These are phyloP conservation scores for Coelastrella sp. DNA, from an alignment of 139 green algal species.

Conservation along the genomic window DNA sequence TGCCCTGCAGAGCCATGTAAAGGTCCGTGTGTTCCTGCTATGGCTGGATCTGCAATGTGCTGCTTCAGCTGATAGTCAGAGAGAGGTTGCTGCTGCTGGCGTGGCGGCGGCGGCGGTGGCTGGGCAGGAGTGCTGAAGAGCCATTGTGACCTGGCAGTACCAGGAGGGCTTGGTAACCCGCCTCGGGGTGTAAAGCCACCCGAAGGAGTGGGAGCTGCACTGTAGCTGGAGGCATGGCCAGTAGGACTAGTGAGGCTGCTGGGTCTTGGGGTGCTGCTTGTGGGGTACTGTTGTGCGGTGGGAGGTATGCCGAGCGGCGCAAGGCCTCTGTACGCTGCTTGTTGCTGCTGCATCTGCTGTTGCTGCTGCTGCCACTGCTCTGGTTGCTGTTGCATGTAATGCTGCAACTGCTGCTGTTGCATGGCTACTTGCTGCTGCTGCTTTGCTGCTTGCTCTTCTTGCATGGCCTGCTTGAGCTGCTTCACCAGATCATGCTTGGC, in stretches of 20 bases:
- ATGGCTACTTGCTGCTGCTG: conserved; percentile 15
- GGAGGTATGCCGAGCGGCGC: conserved; percentile 2
- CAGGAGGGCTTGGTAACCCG: background rate
- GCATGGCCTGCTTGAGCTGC: conserved; percentile 42
- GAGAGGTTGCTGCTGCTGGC: conserved; percentile 13
- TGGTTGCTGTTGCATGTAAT: conserved; percentile 12
- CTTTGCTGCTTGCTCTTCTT: conserved; percentile 11
- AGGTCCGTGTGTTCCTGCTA: conserved; percentile 11
- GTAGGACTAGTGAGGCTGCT: background rate
- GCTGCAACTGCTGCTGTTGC: conserved; percentile 33
- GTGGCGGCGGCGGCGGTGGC: conserved; percentile 8
- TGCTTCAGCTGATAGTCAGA: background rate
- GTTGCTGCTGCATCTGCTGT: conserved; percentile 36
- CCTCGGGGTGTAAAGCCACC: background rate
- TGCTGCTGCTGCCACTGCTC: conserved; percentile 34
- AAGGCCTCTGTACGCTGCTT: background rate
- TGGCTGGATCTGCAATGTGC: background rate
- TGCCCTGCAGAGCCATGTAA: background rate
- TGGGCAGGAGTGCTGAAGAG: conserved; percentile 23
- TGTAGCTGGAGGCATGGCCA: background rate
- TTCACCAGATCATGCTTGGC: conserved; percentile 38
- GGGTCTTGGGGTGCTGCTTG: no score
- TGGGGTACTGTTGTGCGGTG: background rate
- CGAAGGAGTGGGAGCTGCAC: no score
- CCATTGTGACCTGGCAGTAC: background rate